A percentile compares a stretch with the other conserved stretches of the same genome.
Evolutionary conservation across 2,329 filamentous ascomycete genomes (phyloP).

Genomic region (Camillea tinctor): DNA sequence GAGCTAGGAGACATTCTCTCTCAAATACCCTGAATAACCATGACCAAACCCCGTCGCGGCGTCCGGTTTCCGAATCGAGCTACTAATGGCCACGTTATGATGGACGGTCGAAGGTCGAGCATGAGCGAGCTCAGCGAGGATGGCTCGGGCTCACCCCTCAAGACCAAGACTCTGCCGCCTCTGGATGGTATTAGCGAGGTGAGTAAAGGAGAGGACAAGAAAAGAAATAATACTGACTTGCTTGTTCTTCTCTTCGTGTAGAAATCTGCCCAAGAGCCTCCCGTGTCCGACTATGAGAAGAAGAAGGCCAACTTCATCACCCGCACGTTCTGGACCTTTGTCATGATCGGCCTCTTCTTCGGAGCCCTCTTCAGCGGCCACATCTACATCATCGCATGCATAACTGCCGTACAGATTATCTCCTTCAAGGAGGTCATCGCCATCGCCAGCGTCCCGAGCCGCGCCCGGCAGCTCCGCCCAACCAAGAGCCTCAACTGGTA

Average conservation of each 20-base stretch:
- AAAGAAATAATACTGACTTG: no score
- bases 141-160: conserved; percentile 40
- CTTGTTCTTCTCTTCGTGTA: conserved; percentile 20
- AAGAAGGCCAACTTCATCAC: conserved; percentile 98
- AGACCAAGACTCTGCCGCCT: conserved; percentile 29
- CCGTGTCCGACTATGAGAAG: conserved; percentile 81
- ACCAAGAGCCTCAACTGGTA: conserved; percentile 99
- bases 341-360: conserved; percentile 96
- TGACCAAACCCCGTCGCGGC: conserved; percentile 45
- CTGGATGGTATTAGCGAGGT: conserved; percentile 41
- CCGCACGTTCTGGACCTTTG: conserved; percentile 93
- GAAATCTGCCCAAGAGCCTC: conserved; percentile 43
- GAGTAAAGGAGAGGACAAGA: conserved; percentile 9
- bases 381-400: conserved; percentile 92
- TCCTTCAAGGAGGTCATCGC: conserved; percentile 99
- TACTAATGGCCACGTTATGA: conserved; percentile 42
- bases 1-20: no score
- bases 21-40: conserved; percentile 12
- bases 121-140: conserved; percentile 70
- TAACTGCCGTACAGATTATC: conserved; percentile 91
- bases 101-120: conserved; percentile 63
- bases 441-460: conserved; percentile 91
- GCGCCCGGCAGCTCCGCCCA: conserved; percentile 84
- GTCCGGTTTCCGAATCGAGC: conserved; percentile 55
- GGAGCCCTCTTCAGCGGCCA: conserved; percentile 90